Evolutionary conservation across 768 basidiomycete species (phyloP).

Genomic region (Calvatia gigantea): DNA sequence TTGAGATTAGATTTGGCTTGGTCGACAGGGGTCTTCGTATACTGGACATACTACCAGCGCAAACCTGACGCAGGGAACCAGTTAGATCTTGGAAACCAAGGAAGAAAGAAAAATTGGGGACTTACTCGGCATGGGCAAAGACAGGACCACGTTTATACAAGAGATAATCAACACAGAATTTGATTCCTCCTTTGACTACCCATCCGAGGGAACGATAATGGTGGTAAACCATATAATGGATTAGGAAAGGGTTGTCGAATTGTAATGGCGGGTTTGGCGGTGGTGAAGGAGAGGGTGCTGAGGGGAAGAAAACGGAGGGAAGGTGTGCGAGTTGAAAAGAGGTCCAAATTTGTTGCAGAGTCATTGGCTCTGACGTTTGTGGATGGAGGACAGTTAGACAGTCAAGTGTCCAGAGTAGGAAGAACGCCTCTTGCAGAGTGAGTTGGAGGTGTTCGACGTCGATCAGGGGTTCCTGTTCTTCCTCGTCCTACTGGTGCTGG

Average conservation of each 20-base stretch:
- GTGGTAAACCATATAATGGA: constrained; percentile 89
- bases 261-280: constrained; percentile 28
- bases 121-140: constrained; percentile 94
- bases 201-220: constrained; percentile 96
- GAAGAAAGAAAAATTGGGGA: constrained; percentile 6
- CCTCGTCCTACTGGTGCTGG: constrained; percentile 25
- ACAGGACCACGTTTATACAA: constrained; percentile 94
- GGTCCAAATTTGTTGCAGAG: constrained; percentile 57
- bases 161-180: constrained; percentile 95
- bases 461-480: constrained; percentile 53
- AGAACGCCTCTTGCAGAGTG: constrained; percentile 86
- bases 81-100: neutral
- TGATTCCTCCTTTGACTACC: constrained; percentile 94
- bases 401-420: constrained; percentile 79
- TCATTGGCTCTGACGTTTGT: constrained; percentile 54
- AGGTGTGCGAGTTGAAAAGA: constrained; percentile 58
- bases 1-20: constrained; percentile 58
- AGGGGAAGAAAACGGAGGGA: constrained; percentile 23
- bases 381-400: constrained; percentile 73
- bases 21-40: constrained; percentile 82
- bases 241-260: constrained; percentile 89
- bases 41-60: constrained; percentile 87
- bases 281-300: constrained; percentile 24
- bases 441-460: constrained; percentile 91
- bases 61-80: constrained; percentile 51